Evolutionary conservation across 1,139 yeast species (phyloP).

Genomic region (Dujonia santamariae): DNA sequence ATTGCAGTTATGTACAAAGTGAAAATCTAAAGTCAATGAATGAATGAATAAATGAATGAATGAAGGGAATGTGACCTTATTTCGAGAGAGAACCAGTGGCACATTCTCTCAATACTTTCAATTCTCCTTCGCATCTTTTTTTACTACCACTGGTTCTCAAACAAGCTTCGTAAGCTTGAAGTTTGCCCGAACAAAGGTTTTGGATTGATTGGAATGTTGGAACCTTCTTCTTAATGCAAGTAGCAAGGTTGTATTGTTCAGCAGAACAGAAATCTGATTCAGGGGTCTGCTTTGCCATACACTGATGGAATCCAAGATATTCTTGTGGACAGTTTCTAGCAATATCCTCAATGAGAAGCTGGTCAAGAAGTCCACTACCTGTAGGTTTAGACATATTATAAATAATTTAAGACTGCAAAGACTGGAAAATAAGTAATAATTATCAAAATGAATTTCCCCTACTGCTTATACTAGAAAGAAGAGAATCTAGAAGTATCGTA

Average conservation of each 20-base stretch:
- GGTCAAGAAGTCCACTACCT: constrained; percentile 21
- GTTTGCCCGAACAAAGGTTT: constrained; percentile 50
- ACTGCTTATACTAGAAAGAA: too few species aligned
- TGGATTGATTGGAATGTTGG: constrained; percentile 67
- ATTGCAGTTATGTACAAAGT: too few species aligned
- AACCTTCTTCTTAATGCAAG: constrained; percentile 56
- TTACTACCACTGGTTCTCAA: constrained; percentile 36
- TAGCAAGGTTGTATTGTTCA: constrained; percentile 51
- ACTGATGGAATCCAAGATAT: constrained; percentile 62
- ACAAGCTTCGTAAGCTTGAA: constrained; percentile 62
- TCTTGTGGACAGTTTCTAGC: constrained; percentile 65
- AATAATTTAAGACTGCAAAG: too few species aligned
- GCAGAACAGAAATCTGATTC: constrained; percentile 45
- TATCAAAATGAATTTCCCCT: too few species aligned
- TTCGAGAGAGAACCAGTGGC: constrained; percentile 31
- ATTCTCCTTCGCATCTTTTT: constrained; percentile 33
- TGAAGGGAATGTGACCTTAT: too few species aligned
- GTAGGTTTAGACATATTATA: too few species aligned
- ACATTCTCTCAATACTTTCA: constrained; percentile 33
- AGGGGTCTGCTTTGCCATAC: constrained; percentile 48
- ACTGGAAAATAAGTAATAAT: too few species aligned
- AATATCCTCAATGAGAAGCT: constrained; percentile 38
- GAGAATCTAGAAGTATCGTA: too few species aligned
- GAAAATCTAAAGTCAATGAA: too few species aligned
- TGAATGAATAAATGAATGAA: too few species aligned